phyloP scores from a whole-genome alignment of 371 early-diverging fungal species.

The Rhizopus arrhizus region DNA sequence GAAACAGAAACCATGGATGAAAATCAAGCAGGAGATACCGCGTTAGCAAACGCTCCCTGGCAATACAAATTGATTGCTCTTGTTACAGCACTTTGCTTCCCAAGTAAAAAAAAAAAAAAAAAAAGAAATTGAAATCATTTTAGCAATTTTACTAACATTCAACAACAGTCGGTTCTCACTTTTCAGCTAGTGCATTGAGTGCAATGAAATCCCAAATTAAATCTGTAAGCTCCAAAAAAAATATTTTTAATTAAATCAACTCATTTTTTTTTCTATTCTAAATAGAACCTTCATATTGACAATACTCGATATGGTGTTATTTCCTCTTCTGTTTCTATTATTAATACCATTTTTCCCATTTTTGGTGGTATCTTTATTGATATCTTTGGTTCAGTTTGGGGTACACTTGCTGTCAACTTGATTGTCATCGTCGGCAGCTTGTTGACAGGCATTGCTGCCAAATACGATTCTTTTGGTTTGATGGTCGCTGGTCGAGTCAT shows the following conservation, averaged over 20 bases:
- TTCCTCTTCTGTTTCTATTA: conserved; percentile 70
- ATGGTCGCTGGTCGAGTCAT: conserved; percentile 68
- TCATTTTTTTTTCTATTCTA: background rate
- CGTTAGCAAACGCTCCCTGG: conserved; percentile 45
- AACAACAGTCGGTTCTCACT: conserved; percentile 67
- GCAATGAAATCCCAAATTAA: conserved; percentile 69
- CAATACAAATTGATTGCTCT: conserved; percentile 43
- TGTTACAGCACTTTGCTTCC: conserved; percentile 42
- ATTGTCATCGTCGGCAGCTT: conserved; percentile 63
- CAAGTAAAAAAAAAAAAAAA: conserved; percentile 28
- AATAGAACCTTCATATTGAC: conserved; percentile 44
- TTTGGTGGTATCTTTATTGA: conserved; percentile 71
- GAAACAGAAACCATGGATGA: conserved; percentile 1
- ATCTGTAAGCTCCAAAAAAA: conserved; percentile 46
- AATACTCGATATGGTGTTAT: conserved; percentile 73
- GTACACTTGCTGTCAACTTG: conserved; percentile 61
- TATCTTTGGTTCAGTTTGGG: conserved; percentile 63
- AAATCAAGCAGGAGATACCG: conserved; percentile 34
- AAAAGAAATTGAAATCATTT: background rate
- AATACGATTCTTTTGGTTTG: conserved; percentile 45
- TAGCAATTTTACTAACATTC: background rate
- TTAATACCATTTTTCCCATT: conserved; percentile 69
- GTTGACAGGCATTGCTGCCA: conserved; percentile 62
- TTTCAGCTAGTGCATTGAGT: conserved; percentile 71
- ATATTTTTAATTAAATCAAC: background rate